Evolutionary conservation across 2,329 filamentous ascomycete genomes (phyloP).

Genomic region (Aspergillus hortae): DNA sequence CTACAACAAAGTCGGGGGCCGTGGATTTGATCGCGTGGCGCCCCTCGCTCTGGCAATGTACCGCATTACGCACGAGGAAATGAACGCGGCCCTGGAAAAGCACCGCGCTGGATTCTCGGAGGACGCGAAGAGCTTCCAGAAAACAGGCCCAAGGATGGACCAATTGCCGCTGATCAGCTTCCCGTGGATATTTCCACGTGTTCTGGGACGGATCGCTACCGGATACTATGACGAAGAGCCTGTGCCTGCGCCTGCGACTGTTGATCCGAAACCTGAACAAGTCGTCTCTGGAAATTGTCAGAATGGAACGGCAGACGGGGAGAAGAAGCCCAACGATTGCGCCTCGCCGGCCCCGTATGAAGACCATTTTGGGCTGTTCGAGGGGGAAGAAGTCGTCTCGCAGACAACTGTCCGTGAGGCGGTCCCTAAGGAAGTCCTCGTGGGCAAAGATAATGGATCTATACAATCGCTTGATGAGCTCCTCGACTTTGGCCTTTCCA

Average conservation of each 20-base stretch:
- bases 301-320: too few species aligned
- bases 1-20: constrained; percentile 60
- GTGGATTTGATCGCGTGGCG: constrained; percentile 57
- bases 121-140: constrained; percentile 11
- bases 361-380: constrained; percentile 16
- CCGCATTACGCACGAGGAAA: constrained; percentile 69
- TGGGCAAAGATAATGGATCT: neutral
- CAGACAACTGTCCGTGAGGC: neutral
- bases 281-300: neutral
- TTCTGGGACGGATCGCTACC: constrained; percentile 67
- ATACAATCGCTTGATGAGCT: constrained; percentile 17
- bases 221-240: constrained; percentile 27
- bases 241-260: neutral
- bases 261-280: neutral
- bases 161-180: constrained; percentile 84
- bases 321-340: too few species aligned
- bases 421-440: neutral
- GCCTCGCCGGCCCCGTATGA: neutral
- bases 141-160: constrained; percentile 12
- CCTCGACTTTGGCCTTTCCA: constrained; percentile 17
- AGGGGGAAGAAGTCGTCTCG: neutral
- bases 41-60: constrained; percentile 87
- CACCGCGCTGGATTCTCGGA: constrained; percentile 24
- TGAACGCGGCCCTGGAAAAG: constrained; percentile 57
- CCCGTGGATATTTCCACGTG: constrained; percentile 80